A percentile compares a stretch with the other conserved stretches of the same genome.
Evolutionary conservation across 257 asterid genomes (phyloP).

Genomic region (Buddleja alternifolia): DNA sequence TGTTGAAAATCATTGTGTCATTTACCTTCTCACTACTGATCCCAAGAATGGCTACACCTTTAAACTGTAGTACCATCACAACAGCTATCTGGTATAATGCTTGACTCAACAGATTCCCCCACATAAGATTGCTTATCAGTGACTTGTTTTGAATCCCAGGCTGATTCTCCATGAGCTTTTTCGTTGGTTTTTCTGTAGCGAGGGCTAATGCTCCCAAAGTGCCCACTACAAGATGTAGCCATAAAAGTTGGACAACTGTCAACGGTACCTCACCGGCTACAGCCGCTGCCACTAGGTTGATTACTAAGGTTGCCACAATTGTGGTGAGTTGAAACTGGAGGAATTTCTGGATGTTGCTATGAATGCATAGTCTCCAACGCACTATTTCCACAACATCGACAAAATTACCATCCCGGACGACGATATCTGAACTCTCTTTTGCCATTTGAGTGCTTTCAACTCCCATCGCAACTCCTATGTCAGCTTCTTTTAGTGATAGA

Average conservation of each 20-base stretch:
- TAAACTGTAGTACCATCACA: conserved; percentile 31
- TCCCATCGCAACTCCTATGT: conserved; percentile 60
- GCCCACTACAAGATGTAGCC: conserved; percentile 47
- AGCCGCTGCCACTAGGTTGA: conserved; percentile 51
- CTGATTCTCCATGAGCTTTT: conserved; percentile 24
- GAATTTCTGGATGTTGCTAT: conserved; percentile 56
- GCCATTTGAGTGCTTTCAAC: conserved; percentile 54
- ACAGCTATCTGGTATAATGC: conserved; percentile 32
- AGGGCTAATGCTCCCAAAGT: no score
- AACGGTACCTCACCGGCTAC: conserved; percentile 57
- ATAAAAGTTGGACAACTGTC: conserved; percentile 56
- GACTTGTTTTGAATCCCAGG: conserved; percentile 30
- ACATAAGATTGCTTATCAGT: conserved; percentile 36
- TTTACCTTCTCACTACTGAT: conserved; percentile 29
- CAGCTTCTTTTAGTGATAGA: conserved; percentile 54
- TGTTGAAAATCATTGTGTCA: conserved; percentile 53
- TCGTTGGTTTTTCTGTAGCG: conserved; percentile 33
- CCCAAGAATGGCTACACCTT: conserved; percentile 29
- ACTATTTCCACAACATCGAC: conserved; percentile 46
- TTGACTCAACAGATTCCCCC: conserved; percentile 35
- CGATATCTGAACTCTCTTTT: conserved; percentile 55
- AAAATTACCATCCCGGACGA: conserved; percentile 51
- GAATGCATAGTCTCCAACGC: conserved; percentile 56
- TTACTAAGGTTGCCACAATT: conserved; percentile 47
- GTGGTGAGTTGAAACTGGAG: conserved; percentile 68